Base-by-base conservation (phyloP, 2,329 filamentous ascomycete species). In the Sphaceloma murrayae region DNA sequence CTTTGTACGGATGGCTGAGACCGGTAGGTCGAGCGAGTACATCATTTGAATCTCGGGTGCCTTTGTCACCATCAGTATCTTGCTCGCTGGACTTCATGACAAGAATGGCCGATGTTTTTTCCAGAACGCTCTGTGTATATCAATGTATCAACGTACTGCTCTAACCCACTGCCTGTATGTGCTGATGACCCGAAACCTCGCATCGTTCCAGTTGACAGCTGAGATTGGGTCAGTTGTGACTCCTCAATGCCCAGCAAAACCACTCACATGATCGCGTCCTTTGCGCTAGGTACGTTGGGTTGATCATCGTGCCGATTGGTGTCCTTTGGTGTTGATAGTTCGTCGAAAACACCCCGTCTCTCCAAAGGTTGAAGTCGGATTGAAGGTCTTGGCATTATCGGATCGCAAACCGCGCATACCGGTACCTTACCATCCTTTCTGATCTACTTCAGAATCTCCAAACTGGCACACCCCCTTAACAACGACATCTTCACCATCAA, bases 121-220 rank as follows among this genome's bases (percentile, higher is more conserved):
- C 22, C 11, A 3, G 17, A 21, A 18, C 48, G 19, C 38, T 22
- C 14, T 40, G n/a, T n/a, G n/a, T n/a, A n/a, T n/a, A n/a, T n/a
- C n/a, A n/a, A n/a, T n/a, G n/a, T n/a, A n/a, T n/a, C n/a, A n/a
- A 80, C 88, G 62, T 82, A 98, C 91, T 67, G 86, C 81, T 73
- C 91, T 81, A 58, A 96, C 77, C 91, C 91, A 98, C 72, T 89
- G 82, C 64, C 91, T 77, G 72, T 98, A 98, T 57, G 85, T 82
- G 62, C 79, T 78, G 56, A 95, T 67, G 53, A 95, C 91, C 73
- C 89, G 79, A 63, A 72, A 74, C 68, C 84, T 85, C 58, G 89
- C 89, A 73, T 96, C 87, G 57, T 68, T 62, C 87, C 85, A 94
- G 73, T 82, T 94, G 69, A 77, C 72, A 63, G 89, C 89, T 95